Evolutionary conservation across 768 basidiomycete genomes (phyloP).

Genomic region (Trametes gibbosa): DNA sequence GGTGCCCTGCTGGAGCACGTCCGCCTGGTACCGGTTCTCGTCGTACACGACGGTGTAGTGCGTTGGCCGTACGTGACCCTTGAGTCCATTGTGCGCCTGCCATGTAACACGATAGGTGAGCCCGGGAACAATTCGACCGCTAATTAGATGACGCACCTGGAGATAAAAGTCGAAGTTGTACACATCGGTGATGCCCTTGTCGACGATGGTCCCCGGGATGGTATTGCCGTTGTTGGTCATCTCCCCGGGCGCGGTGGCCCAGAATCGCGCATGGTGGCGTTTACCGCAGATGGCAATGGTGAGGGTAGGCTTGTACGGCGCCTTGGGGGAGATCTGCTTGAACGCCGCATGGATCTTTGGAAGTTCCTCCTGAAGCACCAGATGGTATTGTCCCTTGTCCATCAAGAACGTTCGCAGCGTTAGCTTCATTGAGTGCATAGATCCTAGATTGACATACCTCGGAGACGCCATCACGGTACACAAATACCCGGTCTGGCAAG

Average conservation of each 20-base stretch:
- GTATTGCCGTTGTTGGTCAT: constrained; percentile 75
- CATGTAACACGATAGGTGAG: neutral
- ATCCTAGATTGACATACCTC: constrained; percentile 48
- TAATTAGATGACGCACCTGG: constrained; percentile 21
- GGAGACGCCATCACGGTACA: constrained; percentile 83
- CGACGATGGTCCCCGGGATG: constrained; percentile 75
- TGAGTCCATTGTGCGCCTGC: constrained; percentile 72
- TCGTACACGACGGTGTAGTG: constrained; percentile 83
- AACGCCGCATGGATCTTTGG: constrained; percentile 62
- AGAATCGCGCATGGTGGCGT: constrained; percentile 61
- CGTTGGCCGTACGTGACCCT: constrained; percentile 69
- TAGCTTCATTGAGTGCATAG: neutral
- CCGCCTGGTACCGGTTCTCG: constrained; percentile 64
- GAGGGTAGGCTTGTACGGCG: constrained; percentile 56
- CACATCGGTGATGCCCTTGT: constrained; percentile 65
- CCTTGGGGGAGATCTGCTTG: constrained; percentile 42
- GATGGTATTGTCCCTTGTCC: constrained; percentile 67
- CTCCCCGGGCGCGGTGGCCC: constrained; percentile 44
- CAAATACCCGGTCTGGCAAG: constrained; percentile 65
- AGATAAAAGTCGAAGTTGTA: constrained; percentile 35
- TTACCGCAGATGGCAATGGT: constrained; percentile 84
- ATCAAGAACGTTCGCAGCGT: neutral
- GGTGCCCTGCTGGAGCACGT: constrained; percentile 72
- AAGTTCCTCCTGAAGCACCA: constrained; percentile 58
- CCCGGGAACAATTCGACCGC: neutral